Percentiles rank a stretch among this genome's conserved stretches.
These are phyloP conservation scores for Colletotrichum magnum DNA, from an alignment of 2,329 filamentous ascomycete species.

Conservation along the genomic window DNA sequence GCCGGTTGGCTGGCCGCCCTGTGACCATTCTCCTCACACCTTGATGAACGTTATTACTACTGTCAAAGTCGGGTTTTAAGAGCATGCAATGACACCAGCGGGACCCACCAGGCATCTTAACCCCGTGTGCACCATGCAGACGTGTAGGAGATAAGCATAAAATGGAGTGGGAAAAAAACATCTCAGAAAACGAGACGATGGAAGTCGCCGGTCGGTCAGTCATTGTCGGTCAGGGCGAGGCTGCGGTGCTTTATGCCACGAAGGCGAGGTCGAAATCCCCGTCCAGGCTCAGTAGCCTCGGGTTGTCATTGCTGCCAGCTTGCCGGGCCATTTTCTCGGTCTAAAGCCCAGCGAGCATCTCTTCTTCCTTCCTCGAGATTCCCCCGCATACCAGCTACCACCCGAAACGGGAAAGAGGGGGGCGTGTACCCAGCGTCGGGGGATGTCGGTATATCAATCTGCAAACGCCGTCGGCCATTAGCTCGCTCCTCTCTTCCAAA, in stretches of 20 bases:
- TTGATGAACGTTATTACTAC: constrained; percentile 35
- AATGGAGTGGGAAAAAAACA: neutral
- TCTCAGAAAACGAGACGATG: neutral
- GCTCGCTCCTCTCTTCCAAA: neutral
- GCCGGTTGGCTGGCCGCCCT: neutral
- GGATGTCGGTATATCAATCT: constrained; percentile 33
- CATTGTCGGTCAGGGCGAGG: neutral
- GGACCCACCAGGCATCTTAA: constrained; percentile 21
- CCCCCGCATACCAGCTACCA: constrained; percentile 28
- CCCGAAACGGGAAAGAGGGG: neutral
- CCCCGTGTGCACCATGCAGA: constrained; percentile 4
- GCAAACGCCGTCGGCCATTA: constrained; percentile 25
- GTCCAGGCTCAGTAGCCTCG: constrained; percentile 7
- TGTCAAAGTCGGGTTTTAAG: constrained; percentile 2
- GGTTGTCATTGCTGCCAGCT: constrained; percentile 32
- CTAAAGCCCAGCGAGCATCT: constrained; percentile 24
- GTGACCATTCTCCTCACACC: constrained; percentile 2
- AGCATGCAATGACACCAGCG: constrained; percentile 4
- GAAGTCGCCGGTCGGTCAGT: neutral
- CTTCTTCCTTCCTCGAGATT: constrained; percentile 5
- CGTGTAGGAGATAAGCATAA: constrained; percentile 20
- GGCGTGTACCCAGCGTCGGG: constrained; percentile 23
- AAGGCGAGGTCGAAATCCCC: constrained; percentile 1
- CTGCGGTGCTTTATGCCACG: constrained; percentile 29
- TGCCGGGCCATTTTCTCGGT: constrained; percentile 18